Evolutionary conservation across 1,139 yeast genomes (phyloP).

Genomic region (Nematodospora anomalae): DNA sequence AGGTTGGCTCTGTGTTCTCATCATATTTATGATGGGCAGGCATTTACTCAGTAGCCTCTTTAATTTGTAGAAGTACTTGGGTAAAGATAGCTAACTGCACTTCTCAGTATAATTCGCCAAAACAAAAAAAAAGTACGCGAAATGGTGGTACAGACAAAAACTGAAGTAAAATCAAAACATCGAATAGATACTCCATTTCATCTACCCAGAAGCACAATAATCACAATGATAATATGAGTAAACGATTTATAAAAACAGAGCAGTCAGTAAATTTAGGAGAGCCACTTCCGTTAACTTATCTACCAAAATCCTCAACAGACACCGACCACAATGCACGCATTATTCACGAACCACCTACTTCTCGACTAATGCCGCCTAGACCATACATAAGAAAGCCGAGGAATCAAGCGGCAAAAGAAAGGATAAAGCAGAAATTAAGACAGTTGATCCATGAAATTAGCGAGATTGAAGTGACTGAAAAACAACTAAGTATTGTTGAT

Average conservation of each 20-base stretch:
- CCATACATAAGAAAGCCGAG: conserved; percentile 1
- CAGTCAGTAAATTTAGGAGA: conserved; percentile 26
- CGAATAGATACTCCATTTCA: too few relatives aligned
- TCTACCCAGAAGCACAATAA: too few relatives aligned
- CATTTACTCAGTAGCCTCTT: too few relatives aligned
- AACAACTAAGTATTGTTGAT: conserved; percentile 8
- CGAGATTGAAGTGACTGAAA: conserved; percentile 7
- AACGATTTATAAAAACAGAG: conserved; percentile 10
- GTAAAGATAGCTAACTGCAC: too few relatives aligned
- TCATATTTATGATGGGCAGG: too few relatives aligned
- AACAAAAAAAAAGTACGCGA: too few relatives aligned
- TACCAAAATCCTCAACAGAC: conserved; percentile 8
- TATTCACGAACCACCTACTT: not conserved
- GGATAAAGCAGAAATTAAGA: conserved; percentile 10
- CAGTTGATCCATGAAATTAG: conserved; percentile 7
- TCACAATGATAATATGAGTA: conserved; percentile 13
- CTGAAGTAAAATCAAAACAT: too few relatives aligned
- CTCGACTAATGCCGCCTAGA: conserved; percentile 1
- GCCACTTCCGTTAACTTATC: conserved; percentile 39
- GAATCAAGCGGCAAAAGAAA: conserved; percentile 4
- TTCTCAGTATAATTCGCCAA: too few relatives aligned
- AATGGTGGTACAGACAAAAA: too few relatives aligned
- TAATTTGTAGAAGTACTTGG: too few relatives aligned
- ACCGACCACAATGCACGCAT: not conserved
- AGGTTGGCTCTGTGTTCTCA: too few relatives aligned